A percentile compares a stretch with the other conserved stretches of the same genome.
Conservation (phyloP, 352 stramenopile species). For the Phytophthora sojae region DNA sequence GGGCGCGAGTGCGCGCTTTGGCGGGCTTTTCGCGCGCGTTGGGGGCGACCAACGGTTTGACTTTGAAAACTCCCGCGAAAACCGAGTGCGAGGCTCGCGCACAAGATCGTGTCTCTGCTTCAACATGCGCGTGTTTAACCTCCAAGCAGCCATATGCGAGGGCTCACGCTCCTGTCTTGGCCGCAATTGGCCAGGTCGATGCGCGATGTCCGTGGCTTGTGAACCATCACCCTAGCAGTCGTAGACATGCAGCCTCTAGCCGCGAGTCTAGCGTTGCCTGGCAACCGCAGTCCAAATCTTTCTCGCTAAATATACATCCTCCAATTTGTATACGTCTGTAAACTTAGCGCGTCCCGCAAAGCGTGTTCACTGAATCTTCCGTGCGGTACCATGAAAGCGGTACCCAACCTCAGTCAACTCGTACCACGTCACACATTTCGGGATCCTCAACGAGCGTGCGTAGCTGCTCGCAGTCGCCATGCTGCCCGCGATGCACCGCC, state of each 20-base stretch:
- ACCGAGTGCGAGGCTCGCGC: not conserved
- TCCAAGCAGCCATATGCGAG: slow-evolving; percentile 20
- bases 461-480: slow-evolving; percentile 26
- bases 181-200: not conserved
- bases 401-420: not conserved
- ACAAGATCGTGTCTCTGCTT: slow-evolving; percentile 28
- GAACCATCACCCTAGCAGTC: not conserved
- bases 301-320: not conserved
- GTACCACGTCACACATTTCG: slow-evolving; percentile 27
- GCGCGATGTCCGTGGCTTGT: not conserved
- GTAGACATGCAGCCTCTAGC: no score
- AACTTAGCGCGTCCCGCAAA: slow-evolving; percentile 10
- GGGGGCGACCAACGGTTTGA: not conserved
- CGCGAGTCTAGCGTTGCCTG: no score
- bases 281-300: not conserved
- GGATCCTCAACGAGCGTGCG: not conserved
- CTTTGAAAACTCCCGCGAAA: slow-evolving; percentile 33
- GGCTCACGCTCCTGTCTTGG: not conserved
- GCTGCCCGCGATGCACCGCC: slow-evolving; percentile 51
- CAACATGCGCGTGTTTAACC: slow-evolving; percentile 33
- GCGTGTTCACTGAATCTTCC: slow-evolving; percentile 19
- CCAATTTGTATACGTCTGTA: not conserved
- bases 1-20: not conserved
- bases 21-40: slow-evolving; percentile 9
- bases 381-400: slow-evolving; percentile 11